These are phyloP conservation scores for Alternaria angustiovoidea DNA, from an alignment of 2,329 filamentous ascomycete species.

Conservation along the genomic window DNA sequence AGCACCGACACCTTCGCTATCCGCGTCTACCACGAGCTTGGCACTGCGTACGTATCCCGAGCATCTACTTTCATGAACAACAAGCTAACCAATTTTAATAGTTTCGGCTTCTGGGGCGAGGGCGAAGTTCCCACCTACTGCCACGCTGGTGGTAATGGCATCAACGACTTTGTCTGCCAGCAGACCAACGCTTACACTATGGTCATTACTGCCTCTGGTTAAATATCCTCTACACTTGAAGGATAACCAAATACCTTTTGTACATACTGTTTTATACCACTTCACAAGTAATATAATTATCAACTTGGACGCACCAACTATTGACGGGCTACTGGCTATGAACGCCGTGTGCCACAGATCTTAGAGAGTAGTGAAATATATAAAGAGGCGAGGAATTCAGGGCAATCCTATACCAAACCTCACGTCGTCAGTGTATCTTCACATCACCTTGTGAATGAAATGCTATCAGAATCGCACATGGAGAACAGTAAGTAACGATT, in stretches of 20 bases:
- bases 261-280: conserved; percentile 1
- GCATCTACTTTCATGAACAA: neutral
- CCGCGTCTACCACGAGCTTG: conserved; percentile 28
- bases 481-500: too few relatives aligned
- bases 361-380: too few relatives aligned
- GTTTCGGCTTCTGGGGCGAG: conserved; percentile 7
- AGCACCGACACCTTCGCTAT: conserved; percentile 14
- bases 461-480: too few relatives aligned
- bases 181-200: conserved; percentile 22
- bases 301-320: neutral
- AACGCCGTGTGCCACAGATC: too few relatives aligned
- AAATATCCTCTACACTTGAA: neutral
- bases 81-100: neutral
- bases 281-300: neutral
- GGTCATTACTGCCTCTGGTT: conserved; percentile 15
- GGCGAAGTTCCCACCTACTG: conserved; percentile 29
- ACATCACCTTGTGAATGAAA: too few relatives aligned
- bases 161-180: conserved; percentile 28
- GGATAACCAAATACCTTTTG: neutral
- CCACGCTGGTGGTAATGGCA: conserved; percentile 29
- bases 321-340: too few relatives aligned
- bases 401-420: too few relatives aligned
- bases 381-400: too few relatives aligned
- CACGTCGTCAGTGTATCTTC: too few relatives aligned
- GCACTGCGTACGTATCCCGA: neutral